Base-by-base conservation (phyloP, 805 yeast species). In the Starmerella sp. region DNA sequence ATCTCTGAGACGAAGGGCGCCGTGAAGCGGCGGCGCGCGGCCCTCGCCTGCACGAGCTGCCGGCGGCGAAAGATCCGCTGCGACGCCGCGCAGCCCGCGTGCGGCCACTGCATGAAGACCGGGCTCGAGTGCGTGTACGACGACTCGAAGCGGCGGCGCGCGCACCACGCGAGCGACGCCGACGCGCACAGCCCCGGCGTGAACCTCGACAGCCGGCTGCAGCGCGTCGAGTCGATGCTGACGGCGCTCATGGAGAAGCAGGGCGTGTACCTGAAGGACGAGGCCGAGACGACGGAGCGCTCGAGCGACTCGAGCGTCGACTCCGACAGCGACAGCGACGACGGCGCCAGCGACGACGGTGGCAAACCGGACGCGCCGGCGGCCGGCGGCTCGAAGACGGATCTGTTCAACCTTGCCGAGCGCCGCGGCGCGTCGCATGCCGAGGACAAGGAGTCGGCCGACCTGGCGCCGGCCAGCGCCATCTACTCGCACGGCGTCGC, bases 1-100 rank as follows among this genome's bases (percentile, higher is more conserved):
- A 10, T 1, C 22, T 22, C 29, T 28, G 32, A 37, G 17, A 36
- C 13, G 4, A 35, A 29, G 15, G 34, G 37, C 36, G 31, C 17
- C 10, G 41, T 38, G 17, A 66, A 66, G 51, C 61, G 68, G 7
- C 65, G 57, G 36, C 58, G 96, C 54, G 86, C 86, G 0, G 86
- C 93, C 0, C 91, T 86, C 63, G 95, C 95, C 0, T 88, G 96
- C 69, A 95, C 87, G 64, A 70, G 91, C 41, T 89, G 96, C 65
- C 73, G 96, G 39, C 79, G 83, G 51, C 84, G 84, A 62, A 86
- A 86, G 56, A 63, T 69, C 37, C 77, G 83, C 57, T 86, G 95
- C 71, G 90, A 85, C 60, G 88, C 90, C 0, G 76, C 75, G 53
- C 58, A 71, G 48, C 76, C 80, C 1, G 78, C 76, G 57, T 89